Evolutionary conservation across 2,329 filamentous ascomycete species (phyloP), one percentile per base, ranked within the genome.

Genomic region (Coniochaeta ligniaria): DNA sequence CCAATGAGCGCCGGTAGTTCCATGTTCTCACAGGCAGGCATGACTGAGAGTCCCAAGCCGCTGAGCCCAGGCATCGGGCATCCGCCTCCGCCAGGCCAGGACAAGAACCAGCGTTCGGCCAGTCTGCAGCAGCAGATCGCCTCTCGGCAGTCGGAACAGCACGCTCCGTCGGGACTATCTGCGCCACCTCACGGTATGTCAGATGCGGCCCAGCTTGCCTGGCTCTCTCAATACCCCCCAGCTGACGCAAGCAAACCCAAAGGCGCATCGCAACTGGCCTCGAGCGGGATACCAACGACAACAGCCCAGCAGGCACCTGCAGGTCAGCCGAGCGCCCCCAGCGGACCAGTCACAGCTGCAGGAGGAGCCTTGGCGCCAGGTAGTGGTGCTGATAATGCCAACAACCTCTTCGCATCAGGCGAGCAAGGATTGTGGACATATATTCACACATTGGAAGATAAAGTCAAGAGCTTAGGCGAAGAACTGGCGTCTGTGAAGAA

Each of bases 11-110:
- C 76, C 47, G 76, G 76, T 54, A 79, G 77, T 61, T 77, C 78
- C 55, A 82, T 92, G 65, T 96, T 91, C 70, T 83, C 86, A 9
- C 87, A 92, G 64, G 83, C 84, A 59, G 83, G 78, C 61, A 90
- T 96, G 78, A 95, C 90, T 3, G 92, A 96, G 73, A 96, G 91
- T 65, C 92, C 92, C 0, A 96, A 93, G 70, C 89, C 92, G 4
- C 78, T 96, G 45, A 92, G 88, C 62, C 89, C 89, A n/a, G 67
- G 64, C 0, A 81, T 81, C 20, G 78, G 74, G 71, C 80, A 70
- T 70, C 80, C 22, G 78, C 88, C 85, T 65, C 73, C 81, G 17
- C 73, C 76, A 58, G 76, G 72, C 33, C 62, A 75, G 62, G 67
- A 70, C 86, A 35, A 86, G 87, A n/a, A 88, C 82, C 70, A 72